Evolutionary conservation across 495 filamentous ascomycete genomes (phyloP).

Genomic region (Talaromyces stipitatus): DNA sequence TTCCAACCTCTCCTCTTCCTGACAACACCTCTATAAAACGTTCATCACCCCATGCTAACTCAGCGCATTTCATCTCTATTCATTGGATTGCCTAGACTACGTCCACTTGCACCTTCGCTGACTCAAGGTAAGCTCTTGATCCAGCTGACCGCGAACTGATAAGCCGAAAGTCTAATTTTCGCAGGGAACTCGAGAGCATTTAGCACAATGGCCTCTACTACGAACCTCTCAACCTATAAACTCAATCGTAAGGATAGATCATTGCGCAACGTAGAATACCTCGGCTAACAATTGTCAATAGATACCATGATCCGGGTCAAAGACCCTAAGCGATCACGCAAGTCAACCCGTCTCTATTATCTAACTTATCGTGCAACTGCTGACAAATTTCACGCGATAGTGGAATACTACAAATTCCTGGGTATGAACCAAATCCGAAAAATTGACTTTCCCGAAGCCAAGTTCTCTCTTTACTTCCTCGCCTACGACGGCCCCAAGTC

Average conservation of each 20-base stretch:
- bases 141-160: neutral
- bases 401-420: slow-evolving; percentile 93
- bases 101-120: neutral
- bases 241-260: slow-evolving; percentile 61
- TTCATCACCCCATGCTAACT: neutral
- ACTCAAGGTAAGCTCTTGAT: neutral
- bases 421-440: slow-evolving; percentile 79
- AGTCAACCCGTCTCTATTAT: neutral
- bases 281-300: slow-evolving; percentile 12
- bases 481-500: slow-evolving; percentile 61
- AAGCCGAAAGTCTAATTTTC: neutral
- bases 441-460: slow-evolving; percentile 65
- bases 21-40: neutral
- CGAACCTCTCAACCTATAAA: slow-evolving; percentile 76
- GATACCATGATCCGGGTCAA: slow-evolving; percentile 82
- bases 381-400: slow-evolving; percentile 19
- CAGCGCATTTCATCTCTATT: neutral
- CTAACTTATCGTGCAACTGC: neutral
- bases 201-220: slow-evolving; percentile 60
- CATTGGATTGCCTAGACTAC: neutral
- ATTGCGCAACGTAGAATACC: slow-evolving; percentile 2
- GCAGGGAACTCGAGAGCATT: slow-evolving; percentile 24
- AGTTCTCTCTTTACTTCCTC: slow-evolving; percentile 68
- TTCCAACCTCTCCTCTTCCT: neutral
- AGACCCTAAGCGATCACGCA: slow-evolving; percentile 77